phyloP scores from a whole-genome alignment of 148 eudicot genomes.

The Camellia granthamiana region DNA sequence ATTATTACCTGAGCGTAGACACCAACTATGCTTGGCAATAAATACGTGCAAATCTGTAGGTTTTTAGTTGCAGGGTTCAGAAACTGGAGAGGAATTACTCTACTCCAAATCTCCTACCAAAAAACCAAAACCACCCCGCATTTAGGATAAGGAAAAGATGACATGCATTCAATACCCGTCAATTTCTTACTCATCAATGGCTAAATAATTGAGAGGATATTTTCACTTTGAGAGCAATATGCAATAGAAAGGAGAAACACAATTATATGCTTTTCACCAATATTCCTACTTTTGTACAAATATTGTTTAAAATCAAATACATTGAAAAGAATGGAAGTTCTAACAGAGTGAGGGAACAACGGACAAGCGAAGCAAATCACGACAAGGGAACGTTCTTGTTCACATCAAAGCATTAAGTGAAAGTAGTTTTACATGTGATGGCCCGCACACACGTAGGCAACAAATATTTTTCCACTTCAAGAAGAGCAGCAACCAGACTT shows the following conservation, averaged over 20 bases:
- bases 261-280: constrained; percentile 11
- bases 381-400: not conserved
- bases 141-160: no score
- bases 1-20: no score
- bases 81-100: no score
- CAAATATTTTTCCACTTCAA: not conserved
- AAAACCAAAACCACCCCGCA: no score
- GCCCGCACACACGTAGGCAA: not conserved
- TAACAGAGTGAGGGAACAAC: constrained; percentile 4
- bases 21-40: no score
- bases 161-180: no score
- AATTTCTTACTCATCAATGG: no score
- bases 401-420: constrained; percentile 1
- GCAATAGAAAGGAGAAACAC: not conserved
- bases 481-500: constrained; percentile 68
- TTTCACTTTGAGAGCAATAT: not conserved
- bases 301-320: constrained; percentile 10
- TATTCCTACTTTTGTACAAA: constrained; percentile 16
- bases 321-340: constrained; percentile 1
- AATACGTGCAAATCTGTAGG: no score
- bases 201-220: no score
- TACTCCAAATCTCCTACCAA: no score
- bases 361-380: not conserved
- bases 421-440: constrained; percentile 1
- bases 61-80: no score